These are phyloP conservation scores for Vigna trinervia DNA, from an alignment of 306 rosid species.

Conservation along the genomic window DNA sequence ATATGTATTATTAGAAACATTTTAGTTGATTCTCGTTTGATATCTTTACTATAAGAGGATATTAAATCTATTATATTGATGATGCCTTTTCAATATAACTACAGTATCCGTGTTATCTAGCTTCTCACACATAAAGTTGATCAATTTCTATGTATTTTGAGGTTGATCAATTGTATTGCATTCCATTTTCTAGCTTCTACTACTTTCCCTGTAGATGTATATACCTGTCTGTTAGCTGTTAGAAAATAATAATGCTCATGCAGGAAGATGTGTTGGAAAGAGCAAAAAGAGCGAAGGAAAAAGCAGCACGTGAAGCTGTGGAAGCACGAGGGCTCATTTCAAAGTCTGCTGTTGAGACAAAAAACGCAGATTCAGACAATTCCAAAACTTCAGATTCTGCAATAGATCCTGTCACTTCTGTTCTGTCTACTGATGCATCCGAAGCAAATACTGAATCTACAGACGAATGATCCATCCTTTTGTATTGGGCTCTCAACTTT, in stretches of 20 bases:
- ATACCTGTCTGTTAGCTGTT: slow-evolving; percentile 6
- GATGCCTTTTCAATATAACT: too few species aligned
- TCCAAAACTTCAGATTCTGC: slow-evolving; percentile 41
- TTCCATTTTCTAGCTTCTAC: not conserved
- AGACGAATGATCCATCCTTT: slow-evolving; percentile 25
- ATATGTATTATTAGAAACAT: too few species aligned
- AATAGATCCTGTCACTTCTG: slow-evolving; percentile 38
- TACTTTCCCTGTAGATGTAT: not conserved
- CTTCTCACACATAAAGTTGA: not conserved
- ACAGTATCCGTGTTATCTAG: too few species aligned
- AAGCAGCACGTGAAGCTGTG: slow-evolving; percentile 77
- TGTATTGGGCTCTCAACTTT: slow-evolving; percentile 18
- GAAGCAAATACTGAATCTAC: slow-evolving; percentile 34
- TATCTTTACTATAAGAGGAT: too few species aligned
- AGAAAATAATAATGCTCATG: slow-evolving; percentile 28
- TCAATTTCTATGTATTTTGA: not conserved
- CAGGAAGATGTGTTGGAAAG: slow-evolving; percentile 90
- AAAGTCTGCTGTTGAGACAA: slow-evolving; percentile 39
- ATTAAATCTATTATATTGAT: too few species aligned
- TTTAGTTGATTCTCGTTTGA: too few species aligned
- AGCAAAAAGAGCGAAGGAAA: slow-evolving; percentile 83
- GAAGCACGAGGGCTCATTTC: slow-evolving; percentile 64
- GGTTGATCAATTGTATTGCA: slow-evolving; percentile 13
- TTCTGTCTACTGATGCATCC: slow-evolving; percentile 36
- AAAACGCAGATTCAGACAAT: slow-evolving; percentile 31